Evolutionary conservation across 805 yeast genomes (phyloP), one percentile per base, ranked within the genome.

Genomic region (Wickerhamiella kazuoi): DNA sequence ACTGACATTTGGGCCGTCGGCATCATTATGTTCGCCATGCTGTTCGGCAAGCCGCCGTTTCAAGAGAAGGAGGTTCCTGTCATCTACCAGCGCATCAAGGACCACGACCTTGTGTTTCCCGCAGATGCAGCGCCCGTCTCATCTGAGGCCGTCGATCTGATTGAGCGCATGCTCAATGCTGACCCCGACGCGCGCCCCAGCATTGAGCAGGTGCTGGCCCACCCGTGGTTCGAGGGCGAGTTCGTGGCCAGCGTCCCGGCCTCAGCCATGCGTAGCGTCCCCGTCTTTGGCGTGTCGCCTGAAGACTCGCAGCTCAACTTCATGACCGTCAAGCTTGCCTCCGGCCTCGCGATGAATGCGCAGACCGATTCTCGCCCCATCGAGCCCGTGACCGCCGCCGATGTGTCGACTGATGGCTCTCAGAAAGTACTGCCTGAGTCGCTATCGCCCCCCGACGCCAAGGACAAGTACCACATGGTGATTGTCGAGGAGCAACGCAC

Each of bases 1-100:
- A 96, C 84, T 32, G 99, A 90, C 58, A 73, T 84, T 44, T 90
- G 99, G 99, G 93, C 98, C 8, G 74, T 84, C 47, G 99, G 99
- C 44, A 81, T 90, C 43, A 90, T 90, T 83, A 69, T 90, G 66
- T 90, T 77, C 55, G 96, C 98, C 7, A 69, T 90, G 60, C 65
- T 90, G 37, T 68, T 79, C 43, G 97, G 97, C 29, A 84, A 83
- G 57, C 98, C 99, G 13, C 99, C 99, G 1, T 90, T 90, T 64
- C 99, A 90, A 62, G 82, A 94, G 29, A 82, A 83, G 54, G 95
- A 86, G 56, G 95, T 90, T 35, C 77, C 83, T 50, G 73, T 78
- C 41, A 90, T 90, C 47, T 90, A 90, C 61, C 93, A 83, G 53
- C 72, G 94, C 61, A 90, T 90, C 56, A 83, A 84, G 58, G 67